A percentile compares a stretch with the other conserved stretches of the same genome.
Evolutionary conservation across 139 green algal genomes (phyloP).

Genomic region (Chlorella ohadii): DNA sequence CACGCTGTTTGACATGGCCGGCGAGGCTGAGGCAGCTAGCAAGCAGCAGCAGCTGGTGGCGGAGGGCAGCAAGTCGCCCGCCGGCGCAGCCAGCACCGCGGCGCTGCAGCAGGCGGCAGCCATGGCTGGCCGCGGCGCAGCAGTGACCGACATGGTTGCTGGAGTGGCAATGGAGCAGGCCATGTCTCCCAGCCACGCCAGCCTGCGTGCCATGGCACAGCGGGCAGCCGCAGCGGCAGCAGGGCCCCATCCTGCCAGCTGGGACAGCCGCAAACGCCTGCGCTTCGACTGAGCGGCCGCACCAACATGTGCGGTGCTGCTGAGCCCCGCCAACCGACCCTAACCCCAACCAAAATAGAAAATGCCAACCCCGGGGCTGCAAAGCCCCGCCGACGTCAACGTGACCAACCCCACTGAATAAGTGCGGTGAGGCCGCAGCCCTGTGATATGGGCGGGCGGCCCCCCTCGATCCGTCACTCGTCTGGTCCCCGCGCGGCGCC

Average conservation of each 20-base stretch:
- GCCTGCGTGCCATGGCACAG: not conserved
- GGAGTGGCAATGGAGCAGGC: constrained; percentile 16
- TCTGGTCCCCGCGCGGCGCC: too few species aligned
- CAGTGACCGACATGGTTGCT: not conserved
- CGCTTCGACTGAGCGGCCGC: constrained; percentile 22
- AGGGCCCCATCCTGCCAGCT: not conserved
- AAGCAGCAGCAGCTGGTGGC: not conserved
- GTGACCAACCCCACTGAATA: too few species aligned
- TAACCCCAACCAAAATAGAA: too few species aligned
- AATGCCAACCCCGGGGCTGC: not conserved
- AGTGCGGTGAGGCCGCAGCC: too few species aligned
- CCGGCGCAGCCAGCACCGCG: not conserved
- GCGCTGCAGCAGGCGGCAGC: not conserved
- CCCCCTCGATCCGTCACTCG: too few species aligned
- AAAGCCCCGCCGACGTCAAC: not conserved
- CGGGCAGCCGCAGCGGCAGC: not conserved
- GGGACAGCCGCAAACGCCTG: constrained; percentile 24
- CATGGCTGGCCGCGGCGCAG: not conserved
- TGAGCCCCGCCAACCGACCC: too few species aligned
- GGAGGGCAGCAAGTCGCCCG: not conserved
- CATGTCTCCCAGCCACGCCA: constrained; percentile 28
- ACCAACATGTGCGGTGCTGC: too few species aligned
- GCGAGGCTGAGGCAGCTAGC: too few species aligned
- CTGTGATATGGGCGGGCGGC: too few species aligned
- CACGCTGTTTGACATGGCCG: constrained; percentile 19